Conservation (phyloP, 2,329 filamentous ascomycete species). For the Claviceps spartinae region DNA sequence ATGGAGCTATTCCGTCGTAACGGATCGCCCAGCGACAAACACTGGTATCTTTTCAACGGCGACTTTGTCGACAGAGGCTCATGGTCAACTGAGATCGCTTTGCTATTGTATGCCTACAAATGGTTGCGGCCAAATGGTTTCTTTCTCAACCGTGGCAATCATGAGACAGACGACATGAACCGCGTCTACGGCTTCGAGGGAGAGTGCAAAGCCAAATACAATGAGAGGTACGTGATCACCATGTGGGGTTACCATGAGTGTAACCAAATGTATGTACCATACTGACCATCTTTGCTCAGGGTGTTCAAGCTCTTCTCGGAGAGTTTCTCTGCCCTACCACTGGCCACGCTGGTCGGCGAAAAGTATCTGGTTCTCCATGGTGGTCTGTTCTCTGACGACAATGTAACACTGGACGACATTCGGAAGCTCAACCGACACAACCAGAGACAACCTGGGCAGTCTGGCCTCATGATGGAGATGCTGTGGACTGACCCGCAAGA, state of each 20-base stretch:
- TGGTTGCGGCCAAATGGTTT: conserved; percentile 79
- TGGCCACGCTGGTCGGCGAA: conserved; percentile 81
- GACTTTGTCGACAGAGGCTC: conserved; percentile 97
- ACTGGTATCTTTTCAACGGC: conserved; percentile 95
- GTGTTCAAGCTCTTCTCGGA: conserved; percentile 97
- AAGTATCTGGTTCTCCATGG: conserved; percentile 91
- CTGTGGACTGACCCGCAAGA: conserved; percentile 95
- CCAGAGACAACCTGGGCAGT: conserved; percentile 84
- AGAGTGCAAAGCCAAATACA: conserved; percentile 97
- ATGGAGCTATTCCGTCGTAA: conserved; percentile 93
- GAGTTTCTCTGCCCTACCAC: conserved; percentile 84
- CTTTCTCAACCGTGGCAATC: conserved; percentile 95
- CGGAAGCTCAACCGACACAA: conserved; percentile 81
- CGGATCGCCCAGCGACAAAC: conserved; percentile 69
- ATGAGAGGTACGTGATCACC: conserved; percentile 43
- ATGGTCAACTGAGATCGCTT: conserved; percentile 94
- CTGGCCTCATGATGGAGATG: conserved; percentile 99
- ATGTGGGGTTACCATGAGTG: not conserved
- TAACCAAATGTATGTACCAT: not conserved
- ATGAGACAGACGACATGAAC: conserved; percentile 99
- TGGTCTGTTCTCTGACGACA: conserved; percentile 92
- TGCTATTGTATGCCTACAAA: conserved; percentile 92
- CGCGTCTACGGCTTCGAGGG: conserved; percentile 96
- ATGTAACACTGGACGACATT: conserved; percentile 81
- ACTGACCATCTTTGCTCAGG: conserved; percentile 21